Evolutionary conservation across 805 yeast species (phyloP), one percentile per base, ranked within the genome.

Genomic region (Starmerella bombi): DNA sequence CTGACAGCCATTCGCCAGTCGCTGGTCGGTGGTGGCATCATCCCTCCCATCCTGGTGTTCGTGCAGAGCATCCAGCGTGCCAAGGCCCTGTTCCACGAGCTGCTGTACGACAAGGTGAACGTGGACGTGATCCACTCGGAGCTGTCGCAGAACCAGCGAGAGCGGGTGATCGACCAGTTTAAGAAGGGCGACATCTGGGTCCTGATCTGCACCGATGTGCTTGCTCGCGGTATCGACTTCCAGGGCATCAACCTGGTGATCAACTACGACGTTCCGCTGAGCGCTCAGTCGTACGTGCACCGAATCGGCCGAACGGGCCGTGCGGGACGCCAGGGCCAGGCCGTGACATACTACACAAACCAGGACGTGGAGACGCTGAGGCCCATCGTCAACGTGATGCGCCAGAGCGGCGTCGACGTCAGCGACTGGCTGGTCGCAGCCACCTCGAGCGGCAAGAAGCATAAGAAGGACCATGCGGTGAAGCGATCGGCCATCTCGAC

Each of bases 281-380:
- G 80, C 33, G 84, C 96, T 1, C 96, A 88, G 60, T 79, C 94
- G 0, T 91, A 91, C 59, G 95, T 91, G 34, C 99, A 91, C 61
- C 75, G 99, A 64, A 83, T 91, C 54, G 99, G 99, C 61, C 80
- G 99, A 69, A 88, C 98, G 2, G 99, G 98, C 51, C 78, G 99
- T 69, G 94, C 84, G 40, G 94, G 94, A 1, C 74, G 80, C 45
- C 54, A 63, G 7, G 98, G 99, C 42, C 71, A 70, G 51, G 96
- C 97, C 0, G 74, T 91, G 16, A 91, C 98, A 0, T 77, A 86
- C 50, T 91, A 81, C 64, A 88, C 98, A 20, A 86, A 85, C 57
- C 93, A 83, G 48, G 99, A 91, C 57, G 61, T 72, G 3, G 59
- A 71, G 42, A 74, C 80, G 2, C 70, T 91, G 34, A 80, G 81